Percentiles rank a stretch among this genome's conserved stretches.
These are phyloP conservation scores for Wickerhamiella sorbophila DNA, from an alignment of 805 yeast genomes.

Conservation along the genomic window DNA sequence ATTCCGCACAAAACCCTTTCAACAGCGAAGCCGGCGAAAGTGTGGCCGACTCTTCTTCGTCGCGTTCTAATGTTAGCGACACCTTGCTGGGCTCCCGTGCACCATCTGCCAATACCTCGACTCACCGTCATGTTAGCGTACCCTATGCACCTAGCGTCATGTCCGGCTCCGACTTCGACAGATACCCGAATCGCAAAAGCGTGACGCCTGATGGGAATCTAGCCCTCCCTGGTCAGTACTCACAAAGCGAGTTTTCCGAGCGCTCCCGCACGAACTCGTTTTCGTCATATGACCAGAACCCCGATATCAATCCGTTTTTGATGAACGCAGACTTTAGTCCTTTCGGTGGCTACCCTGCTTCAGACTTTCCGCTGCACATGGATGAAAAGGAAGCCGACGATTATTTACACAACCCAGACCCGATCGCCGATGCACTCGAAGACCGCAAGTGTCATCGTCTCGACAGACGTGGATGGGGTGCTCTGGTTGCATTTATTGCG, in stretches of 20 bases:
- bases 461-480: conserved; percentile 26
- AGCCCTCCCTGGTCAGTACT: conserved; percentile 2
- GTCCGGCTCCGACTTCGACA: conserved; percentile 22
- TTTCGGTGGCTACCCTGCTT: conserved; percentile 93
- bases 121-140: background rate
- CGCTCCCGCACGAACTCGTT: conserved; percentile 5
- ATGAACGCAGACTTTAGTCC: conserved; percentile 39
- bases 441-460: conserved; percentile 32
- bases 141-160: conserved; percentile 10
- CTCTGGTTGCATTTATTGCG: conserved; percentile 30
- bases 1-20: conserved; percentile 7
- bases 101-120: conserved; percentile 1
- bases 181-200: conserved; percentile 24
- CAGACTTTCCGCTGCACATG: conserved; percentile 75
- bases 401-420: conserved; percentile 91
- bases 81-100: background rate
- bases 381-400: conserved; percentile 95
- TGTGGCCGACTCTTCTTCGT: conserved; percentile 5
- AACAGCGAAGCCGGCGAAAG: conserved; percentile 5
- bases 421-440: conserved; percentile 75
- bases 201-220: conserved; percentile 3
- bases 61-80: conserved; percentile 5
- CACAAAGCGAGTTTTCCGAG: conserved; percentile 4
- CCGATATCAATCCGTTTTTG: conserved; percentile 18
- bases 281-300: conserved; percentile 6